These are phyloP conservation scores for thale cress (Arabidopsis thaliana) DNA, from an alignment of 345 rosid species.

Conservation along the genomic window DNA sequence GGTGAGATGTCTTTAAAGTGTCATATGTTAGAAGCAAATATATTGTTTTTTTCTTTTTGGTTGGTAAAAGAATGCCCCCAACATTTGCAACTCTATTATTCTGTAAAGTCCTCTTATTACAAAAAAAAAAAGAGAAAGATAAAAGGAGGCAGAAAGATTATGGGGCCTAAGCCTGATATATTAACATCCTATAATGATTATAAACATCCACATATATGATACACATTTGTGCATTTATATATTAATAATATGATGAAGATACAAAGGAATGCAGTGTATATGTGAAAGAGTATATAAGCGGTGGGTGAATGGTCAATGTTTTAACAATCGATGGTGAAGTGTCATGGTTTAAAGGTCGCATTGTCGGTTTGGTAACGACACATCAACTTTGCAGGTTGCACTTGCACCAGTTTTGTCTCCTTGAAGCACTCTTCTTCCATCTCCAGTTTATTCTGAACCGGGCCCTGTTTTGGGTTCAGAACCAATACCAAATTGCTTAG, in stretches of 20 bases:
- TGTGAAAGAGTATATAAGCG: background rate
- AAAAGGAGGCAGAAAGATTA: slow-evolving; percentile 29
- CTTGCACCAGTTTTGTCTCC: slow-evolving; percentile 11
- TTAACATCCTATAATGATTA: slow-evolving; percentile 31
- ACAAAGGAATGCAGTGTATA: background rate
- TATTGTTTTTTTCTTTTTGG: slow-evolving; percentile 17
- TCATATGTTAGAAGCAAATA: slow-evolving; percentile 31
- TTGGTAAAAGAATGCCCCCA: slow-evolving; percentile 30
- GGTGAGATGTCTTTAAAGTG: slow-evolving; percentile 39
- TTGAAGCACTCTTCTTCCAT: slow-evolving; percentile 4
- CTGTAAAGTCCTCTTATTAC: slow-evolving; percentile 41
- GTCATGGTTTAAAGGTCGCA: slow-evolving; percentile 31
- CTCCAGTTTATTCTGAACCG: slow-evolving; percentile 4
- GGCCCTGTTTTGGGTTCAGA: slow-evolving; percentile 1
- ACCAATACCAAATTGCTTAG: slow-evolving; percentile 9
- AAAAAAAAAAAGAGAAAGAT: background rate
- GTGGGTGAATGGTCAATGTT: slow-evolving; percentile 40
- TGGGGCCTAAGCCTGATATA: slow-evolving; percentile 30
- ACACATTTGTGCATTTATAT: background rate
- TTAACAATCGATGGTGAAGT: slow-evolving; percentile 35
- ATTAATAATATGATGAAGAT: slow-evolving; percentile 1
- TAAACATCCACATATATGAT: slow-evolving; percentile 24
- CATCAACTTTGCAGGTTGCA: slow-evolving; percentile 25
- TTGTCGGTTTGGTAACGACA: slow-evolving; percentile 41
- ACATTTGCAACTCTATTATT: slow-evolving; percentile 40